Conservation (phyloP, 306 rosid genomes). For the Acacia acuminata region DNA sequence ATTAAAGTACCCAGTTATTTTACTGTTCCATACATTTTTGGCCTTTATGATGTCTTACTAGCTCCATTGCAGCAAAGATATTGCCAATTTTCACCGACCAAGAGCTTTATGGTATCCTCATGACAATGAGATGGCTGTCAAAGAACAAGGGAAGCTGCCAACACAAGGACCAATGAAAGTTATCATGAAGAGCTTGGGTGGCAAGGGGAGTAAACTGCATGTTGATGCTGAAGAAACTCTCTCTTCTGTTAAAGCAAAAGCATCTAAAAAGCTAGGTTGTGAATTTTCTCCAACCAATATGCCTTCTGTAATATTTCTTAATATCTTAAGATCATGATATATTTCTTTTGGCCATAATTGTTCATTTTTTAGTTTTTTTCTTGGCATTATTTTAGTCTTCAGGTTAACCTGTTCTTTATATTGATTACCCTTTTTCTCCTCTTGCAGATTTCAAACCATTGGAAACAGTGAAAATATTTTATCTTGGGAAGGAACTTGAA, state of each 20-base stretch:
- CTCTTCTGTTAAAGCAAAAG: constrained; percentile 77
- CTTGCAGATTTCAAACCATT: constrained; percentile 75
- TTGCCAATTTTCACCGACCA: constrained; percentile 96
- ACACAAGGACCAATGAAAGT: constrained; percentile 79
- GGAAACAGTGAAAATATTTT: constrained; percentile 75
- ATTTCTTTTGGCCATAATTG: background rate
- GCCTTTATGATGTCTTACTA: constrained; percentile 29
- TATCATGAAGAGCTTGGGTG: constrained; percentile 91
- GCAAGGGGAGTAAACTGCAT: constrained; percentile 83
- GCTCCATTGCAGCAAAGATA: constrained; percentile 77
- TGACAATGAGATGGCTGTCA: constrained; percentile 78
- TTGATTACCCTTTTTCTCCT: constrained; percentile 25
- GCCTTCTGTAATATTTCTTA: constrained; percentile 10
- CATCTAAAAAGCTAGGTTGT: constrained; percentile 97
- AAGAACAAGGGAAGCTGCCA: constrained; percentile 79
- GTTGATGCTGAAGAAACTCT: constrained; percentile 84
- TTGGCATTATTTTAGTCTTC: constrained; percentile 1
- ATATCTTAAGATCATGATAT: constrained; percentile 13
- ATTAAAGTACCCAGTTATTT: background rate
- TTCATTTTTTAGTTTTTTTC: constrained; percentile 2
- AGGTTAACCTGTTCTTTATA: constrained; percentile 11
- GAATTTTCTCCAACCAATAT: constrained; percentile 19
- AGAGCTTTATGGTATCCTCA: constrained; percentile 97
- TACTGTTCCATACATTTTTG: constrained; percentile 5
- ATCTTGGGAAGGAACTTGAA: constrained; percentile 83